Conservation (phyloP, 495 filamentous ascomycete species). For the Penicillium atrosanguineum region DNA sequence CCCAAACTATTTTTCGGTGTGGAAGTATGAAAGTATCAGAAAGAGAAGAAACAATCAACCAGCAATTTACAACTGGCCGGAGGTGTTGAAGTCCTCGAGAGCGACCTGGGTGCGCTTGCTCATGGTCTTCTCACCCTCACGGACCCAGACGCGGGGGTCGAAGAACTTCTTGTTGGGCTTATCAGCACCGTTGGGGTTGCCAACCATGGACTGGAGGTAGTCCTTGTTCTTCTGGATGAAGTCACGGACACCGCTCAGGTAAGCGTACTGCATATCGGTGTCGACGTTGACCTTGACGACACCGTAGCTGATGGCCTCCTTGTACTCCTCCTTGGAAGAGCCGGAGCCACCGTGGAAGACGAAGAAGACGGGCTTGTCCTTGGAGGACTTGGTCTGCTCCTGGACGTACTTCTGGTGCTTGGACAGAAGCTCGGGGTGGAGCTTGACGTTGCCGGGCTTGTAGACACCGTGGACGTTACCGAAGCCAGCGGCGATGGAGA, state of each 20-base stretch:
- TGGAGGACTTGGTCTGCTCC: slow-evolving; percentile 61
- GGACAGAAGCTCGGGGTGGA: slow-evolving; percentile 87
- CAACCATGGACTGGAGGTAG: slow-evolving; percentile 78
- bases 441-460: slow-evolving; percentile 95
- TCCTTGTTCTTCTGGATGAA: slow-evolving; percentile 94
- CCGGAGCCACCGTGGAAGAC: slow-evolving; percentile 99
- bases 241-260: slow-evolving; percentile 87
- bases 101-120: slow-evolving; percentile 72
- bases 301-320: slow-evolving; percentile 81
- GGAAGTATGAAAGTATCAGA: slow-evolving; percentile 8
- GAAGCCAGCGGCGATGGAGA: slow-evolving; percentile 97
- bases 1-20: slow-evolving; percentile 16
- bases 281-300: slow-evolving; percentile 97
- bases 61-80: slow-evolving; percentile 72
- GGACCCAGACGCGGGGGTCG: slow-evolving; percentile 72
- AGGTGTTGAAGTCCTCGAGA: slow-evolving; percentile 88
- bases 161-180: slow-evolving; percentile 99
- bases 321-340: slow-evolving; percentile 83
- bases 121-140: slow-evolving; percentile 98
- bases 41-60: background rate
- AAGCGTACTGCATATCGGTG: slow-evolving; percentile 70
- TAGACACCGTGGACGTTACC: slow-evolving; percentile 99
- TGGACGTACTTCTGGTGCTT: slow-evolving; percentile 93
- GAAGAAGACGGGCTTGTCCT: slow-evolving; percentile 93
- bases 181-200: slow-evolving; percentile 91